Base-by-base conservation (phyloP, 2,329 filamentous ascomycete genomes). In the Hawksworthiomyces lignivorus region DNA sequence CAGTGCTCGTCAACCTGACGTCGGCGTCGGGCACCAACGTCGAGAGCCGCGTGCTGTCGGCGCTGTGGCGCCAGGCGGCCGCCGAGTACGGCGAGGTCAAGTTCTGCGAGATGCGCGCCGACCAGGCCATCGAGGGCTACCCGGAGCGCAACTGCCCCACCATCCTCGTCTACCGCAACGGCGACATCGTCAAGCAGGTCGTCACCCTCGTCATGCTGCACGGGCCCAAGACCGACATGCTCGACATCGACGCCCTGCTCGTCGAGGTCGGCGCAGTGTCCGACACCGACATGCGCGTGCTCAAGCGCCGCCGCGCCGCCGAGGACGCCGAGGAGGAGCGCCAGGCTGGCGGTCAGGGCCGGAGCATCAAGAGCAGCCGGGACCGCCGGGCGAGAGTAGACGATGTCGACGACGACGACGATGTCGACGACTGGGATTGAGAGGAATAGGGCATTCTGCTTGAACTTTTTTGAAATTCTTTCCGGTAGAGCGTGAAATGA, bases 41-140 rank as follows among this genome's bases (percentile, higher is more conserved):
- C 26, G 89, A 97, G 64, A 94, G 88, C 4, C 76, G 84, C 46
- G 70, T 96, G 4, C 65, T 97, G 53, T 80, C 82, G 1, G 84
- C 94, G 57, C 70, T 96, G 17, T 98, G 90, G 89, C 73, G 82
- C 27, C 80, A 88, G 56, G 74, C 92, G 30, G 90, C 92, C 1
- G 67, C 64, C 46, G 87, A 90, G 56, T 98, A 88, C 57, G 87
- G 88, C 17, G 90, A 98, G 50, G 70, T 98, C 61, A 98, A 98
- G 65, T 98, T 98, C 64, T 97, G 90, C 61, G 87, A 97, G 66
- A 97, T 98, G 52, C 77, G 82, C 52, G 92, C 82, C 7, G 82
- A 87, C 57, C 79, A 96, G 66, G 95, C 92, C 44, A 96, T 98
- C 53, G 92, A 97, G 61, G 87, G 87, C 30, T 98, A 98, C 62